phyloP scores from a whole-genome alignment of 2,329 filamentous ascomycete species.

The Sporothrix phasma region DNA sequence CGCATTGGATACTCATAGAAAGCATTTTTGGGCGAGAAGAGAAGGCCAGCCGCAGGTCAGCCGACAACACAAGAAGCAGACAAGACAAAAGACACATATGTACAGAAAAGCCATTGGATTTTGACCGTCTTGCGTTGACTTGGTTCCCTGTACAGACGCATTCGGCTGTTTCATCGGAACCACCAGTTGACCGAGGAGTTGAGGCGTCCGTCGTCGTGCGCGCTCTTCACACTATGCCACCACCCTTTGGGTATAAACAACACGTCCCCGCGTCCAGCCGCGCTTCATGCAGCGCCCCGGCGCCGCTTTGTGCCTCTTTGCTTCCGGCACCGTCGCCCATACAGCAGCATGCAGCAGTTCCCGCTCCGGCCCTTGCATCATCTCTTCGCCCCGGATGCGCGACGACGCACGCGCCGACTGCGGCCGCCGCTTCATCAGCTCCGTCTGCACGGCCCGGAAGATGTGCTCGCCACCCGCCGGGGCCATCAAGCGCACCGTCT shows the following conservation, averaged over 20 bases:
- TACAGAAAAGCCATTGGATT: constrained; percentile 1
- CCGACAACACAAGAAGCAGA: neutral
- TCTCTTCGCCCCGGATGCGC: constrained; percentile 65
- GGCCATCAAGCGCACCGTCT: constrained; percentile 60
- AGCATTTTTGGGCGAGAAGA: constrained; percentile 2
- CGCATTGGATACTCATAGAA: constrained; percentile 2
- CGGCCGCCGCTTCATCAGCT: constrained; percentile 26
- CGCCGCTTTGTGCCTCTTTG: neutral
- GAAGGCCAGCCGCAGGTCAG: neutral
- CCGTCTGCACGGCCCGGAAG: constrained; percentile 44
- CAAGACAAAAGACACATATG: neutral
- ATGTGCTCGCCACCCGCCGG: constrained; percentile 54
- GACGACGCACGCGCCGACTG: constrained; percentile 21
- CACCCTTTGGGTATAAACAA: constrained; percentile 74
- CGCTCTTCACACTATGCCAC: constrained; percentile 76
- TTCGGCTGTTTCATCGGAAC: constrained; percentile 45
- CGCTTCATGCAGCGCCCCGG: constrained; percentile 38
- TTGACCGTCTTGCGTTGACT: neutral
- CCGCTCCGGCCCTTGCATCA: constrained; percentile 79
- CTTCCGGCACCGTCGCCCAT: no score
- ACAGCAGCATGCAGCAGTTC: constrained; percentile 55
- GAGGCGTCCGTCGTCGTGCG: constrained; percentile 33
- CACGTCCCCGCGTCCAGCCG: constrained; percentile 55
- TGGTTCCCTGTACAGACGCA: neutral
- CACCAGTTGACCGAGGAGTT: constrained; percentile 60